Conservation (phyloP, 2,329 filamentous ascomycete genomes). For the Diaporthe ampelina region DNA sequence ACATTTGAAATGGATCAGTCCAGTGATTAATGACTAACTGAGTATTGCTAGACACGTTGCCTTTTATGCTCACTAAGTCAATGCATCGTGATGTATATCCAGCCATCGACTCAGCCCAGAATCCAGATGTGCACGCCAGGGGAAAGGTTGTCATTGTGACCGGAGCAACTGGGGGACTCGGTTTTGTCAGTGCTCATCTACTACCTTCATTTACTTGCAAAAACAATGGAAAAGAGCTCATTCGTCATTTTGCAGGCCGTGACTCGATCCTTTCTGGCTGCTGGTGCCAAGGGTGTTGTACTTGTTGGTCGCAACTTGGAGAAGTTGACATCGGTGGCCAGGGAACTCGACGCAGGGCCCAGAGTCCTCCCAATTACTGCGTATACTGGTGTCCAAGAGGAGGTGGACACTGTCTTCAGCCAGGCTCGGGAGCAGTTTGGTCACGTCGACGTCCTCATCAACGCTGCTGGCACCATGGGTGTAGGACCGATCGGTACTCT, state of each 20-base stretch:
- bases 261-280: slow-evolving; percentile 46
- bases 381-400: background rate
- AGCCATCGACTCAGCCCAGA: slow-evolving; percentile 43
- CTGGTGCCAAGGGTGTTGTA: slow-evolving; percentile 48
- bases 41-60: slow-evolving; percentile 37
- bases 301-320: slow-evolving; percentile 47
- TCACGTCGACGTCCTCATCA: slow-evolving; percentile 46
- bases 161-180: slow-evolving; percentile 49
- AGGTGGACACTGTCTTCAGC: slow-evolving; percentile 42
- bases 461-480: slow-evolving; percentile 44
- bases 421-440: slow-evolving; percentile 44
- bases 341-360: background rate
- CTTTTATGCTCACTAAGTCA: slow-evolving; percentile 45
- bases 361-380: slow-evolving; percentile 7
- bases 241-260: slow-evolving; percentile 38
- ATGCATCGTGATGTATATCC: slow-evolving; percentile 47
- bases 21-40: background rate
- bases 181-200: slow-evolving; percentile 43
- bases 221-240: background rate
- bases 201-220: background rate
- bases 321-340: slow-evolving; percentile 14
- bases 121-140: slow-evolving; percentile 40
- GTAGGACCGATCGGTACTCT: slow-evolving; percentile 40
- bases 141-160: slow-evolving; percentile 47
- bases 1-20: background rate